Percentiles rank a stretch among this genome's conserved stretches.
Conservation (phyloP, 2,329 filamentous ascomycete species). For the Phoma sp. region DNA sequence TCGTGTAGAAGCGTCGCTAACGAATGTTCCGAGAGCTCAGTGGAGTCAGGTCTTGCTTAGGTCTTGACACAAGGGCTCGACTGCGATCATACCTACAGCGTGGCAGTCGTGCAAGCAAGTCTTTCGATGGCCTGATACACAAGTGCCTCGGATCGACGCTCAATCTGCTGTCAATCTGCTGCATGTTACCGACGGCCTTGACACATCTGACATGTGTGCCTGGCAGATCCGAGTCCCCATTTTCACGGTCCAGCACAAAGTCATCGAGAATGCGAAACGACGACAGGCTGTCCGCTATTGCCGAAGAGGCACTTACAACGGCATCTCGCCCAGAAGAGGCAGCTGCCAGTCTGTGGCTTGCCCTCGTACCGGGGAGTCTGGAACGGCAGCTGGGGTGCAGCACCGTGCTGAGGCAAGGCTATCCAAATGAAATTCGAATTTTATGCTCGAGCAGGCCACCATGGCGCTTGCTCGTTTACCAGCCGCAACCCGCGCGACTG, state of each 20-base stretch:
- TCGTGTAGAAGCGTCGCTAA: constrained; percentile 7
- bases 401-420: constrained; percentile 20
- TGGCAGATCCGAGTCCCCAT: constrained; percentile 19
- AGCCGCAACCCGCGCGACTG: constrained; percentile 39
- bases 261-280: constrained; percentile 32
- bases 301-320: constrained; percentile 30
- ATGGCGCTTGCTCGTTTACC: constrained; percentile 35
- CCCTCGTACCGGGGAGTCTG: constrained; percentile 31
- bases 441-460: constrained; percentile 38
- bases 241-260: constrained; percentile 5
- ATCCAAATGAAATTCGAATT: constrained; percentile 38
- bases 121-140: constrained; percentile 9
- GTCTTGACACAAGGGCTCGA: constrained; percentile 2
- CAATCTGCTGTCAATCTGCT: constrained; percentile 10
- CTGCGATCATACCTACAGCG: constrained; percentile 16
- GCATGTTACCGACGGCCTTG: constrained; percentile 18
- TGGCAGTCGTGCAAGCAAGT: constrained; percentile 15
- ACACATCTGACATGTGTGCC: constrained; percentile 23
- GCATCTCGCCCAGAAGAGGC: constrained; percentile 32
- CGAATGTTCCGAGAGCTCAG: constrained; percentile 6
- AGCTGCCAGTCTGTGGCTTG: constrained; percentile 32
- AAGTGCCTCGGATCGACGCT: constrained; percentile 16
- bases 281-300: constrained; percentile 32
- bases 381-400: constrained; percentile 29
- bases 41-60: constrained; percentile 1